phyloP scores from a whole-genome alignment of 1,284 basidiomycete species.

The Takashimella tepidaria region DNA sequence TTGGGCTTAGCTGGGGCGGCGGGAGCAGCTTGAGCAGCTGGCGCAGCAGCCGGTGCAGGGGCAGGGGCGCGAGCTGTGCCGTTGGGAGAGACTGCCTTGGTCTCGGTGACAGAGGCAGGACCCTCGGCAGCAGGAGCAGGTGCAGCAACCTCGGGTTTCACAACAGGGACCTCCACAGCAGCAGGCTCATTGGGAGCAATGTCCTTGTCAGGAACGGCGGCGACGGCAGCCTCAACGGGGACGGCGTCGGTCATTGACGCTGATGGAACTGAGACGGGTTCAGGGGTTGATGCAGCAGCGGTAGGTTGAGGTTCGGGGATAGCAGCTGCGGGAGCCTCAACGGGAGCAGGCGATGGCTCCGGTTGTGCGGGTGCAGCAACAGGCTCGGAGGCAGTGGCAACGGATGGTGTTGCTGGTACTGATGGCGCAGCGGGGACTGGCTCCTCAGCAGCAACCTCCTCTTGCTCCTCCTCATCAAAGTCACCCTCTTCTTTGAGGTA shows the following conservation, averaged over 20 bases:
- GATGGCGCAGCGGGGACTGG: slow-evolving; percentile 10
- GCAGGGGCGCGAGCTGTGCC: slow-evolving; percentile 33
- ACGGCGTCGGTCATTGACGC: slow-evolving; percentile 31
- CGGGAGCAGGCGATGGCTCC: slow-evolving; percentile 18
- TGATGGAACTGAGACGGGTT: slow-evolving; percentile 36
- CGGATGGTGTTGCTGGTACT: slow-evolving; percentile 16
- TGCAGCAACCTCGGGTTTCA: slow-evolving; percentile 14
- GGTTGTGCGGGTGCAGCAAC: slow-evolving; percentile 17
- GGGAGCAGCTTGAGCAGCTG: slow-evolving; percentile 49
- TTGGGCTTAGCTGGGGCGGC: slow-evolving; percentile 60
- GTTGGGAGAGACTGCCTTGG: slow-evolving; percentile 29
- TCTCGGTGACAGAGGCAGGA: slow-evolving; percentile 30
- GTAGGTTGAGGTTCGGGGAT: slow-evolving; percentile 23
- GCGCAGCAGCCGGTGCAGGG: slow-evolving; percentile 41
- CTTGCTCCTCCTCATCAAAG: slow-evolving; percentile 63
- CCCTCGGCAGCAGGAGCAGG: slow-evolving; percentile 10
- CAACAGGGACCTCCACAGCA: slow-evolving; percentile 27
- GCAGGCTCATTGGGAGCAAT: slow-evolving; percentile 25
- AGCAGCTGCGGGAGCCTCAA: slow-evolving; percentile 26
- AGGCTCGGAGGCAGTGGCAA: slow-evolving; percentile 17
- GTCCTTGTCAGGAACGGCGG: slow-evolving; percentile 41
- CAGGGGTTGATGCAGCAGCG: slow-evolving; percentile 36
- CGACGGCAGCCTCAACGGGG: slow-evolving; percentile 38
- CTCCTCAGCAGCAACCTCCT: slow-evolving; percentile 27
- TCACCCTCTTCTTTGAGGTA: slow-evolving; percentile 94